Evolutionary conservation across 2,329 filamentous ascomycete genomes (phyloP).

Genomic region (Phaeosphaeria sp.): DNA sequence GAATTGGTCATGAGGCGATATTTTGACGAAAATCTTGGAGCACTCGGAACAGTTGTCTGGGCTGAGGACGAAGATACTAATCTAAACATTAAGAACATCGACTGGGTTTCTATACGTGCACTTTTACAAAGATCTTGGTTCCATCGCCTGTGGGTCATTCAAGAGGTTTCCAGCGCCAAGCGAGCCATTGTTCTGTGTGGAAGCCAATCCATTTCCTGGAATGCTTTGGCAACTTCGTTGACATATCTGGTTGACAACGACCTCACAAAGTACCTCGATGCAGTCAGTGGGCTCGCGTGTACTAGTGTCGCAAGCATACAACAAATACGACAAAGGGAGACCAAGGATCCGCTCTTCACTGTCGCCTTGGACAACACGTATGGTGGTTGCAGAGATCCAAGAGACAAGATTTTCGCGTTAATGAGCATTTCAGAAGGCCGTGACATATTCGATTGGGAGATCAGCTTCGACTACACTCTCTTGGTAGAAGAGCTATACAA

Average conservation of each 20-base stretch:
- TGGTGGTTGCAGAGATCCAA: neutral
- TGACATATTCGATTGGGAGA: neutral
- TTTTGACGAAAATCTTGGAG: neutral
- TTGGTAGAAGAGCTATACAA: neutral
- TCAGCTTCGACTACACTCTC: neutral
- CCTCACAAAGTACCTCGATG: neutral
- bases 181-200: conserved; percentile 3
- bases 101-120: neutral
- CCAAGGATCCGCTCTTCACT: neutral
- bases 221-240: neutral
- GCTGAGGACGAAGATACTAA: neutral
- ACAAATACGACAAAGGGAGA: neutral
- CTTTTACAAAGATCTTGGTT: neutral
- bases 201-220: neutral
- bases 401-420: neutral
- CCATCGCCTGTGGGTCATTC: neutral
- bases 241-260: neutral
- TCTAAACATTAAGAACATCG: neutral
- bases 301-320: neutral
- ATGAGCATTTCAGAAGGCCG: neutral
- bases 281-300: neutral
- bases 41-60: neutral
- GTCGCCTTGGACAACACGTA: neutral
- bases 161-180: conserved; percentile 1
- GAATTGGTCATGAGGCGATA: neutral